Percentiles rank a stretch among this genome's conserved stretches.
phyloP scores from a whole-genome alignment of 768 basidiomycete genomes.

The Phlegmacium glaucopus region DNA sequence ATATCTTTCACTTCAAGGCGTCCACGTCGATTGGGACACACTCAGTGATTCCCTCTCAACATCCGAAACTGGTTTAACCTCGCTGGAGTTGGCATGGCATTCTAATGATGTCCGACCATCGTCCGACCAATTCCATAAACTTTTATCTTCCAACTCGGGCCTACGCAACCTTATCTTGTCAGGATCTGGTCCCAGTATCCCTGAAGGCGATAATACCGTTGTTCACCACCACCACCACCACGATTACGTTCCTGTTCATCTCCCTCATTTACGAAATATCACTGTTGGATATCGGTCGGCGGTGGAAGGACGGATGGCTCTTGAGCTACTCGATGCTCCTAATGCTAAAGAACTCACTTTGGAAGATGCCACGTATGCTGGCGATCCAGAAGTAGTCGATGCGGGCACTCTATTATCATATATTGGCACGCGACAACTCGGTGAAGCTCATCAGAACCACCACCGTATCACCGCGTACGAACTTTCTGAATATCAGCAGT shows the following conservation, averaged over 20 bases:
- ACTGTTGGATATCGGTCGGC: constrained; percentile 43
- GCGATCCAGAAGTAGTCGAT: constrained; percentile 37
- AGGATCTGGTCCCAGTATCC: constrained; percentile 43
- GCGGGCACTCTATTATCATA: constrained; percentile 35
- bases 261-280: constrained; percentile 36
- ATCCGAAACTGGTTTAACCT: constrained; percentile 18
- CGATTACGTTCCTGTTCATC: constrained; percentile 23
- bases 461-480: not conserved
- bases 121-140: constrained; percentile 35
- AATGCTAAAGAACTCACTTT: constrained; percentile 34
- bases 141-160: constrained; percentile 38
- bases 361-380: constrained; percentile 43
- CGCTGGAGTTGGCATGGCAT: constrained; percentile 51
- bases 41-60: constrained; percentile 31
- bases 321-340: constrained; percentile 40
- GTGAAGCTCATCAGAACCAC: not conserved
- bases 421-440: constrained; percentile 27
- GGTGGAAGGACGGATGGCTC: constrained; percentile 33
- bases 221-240: constrained; percentile 12
- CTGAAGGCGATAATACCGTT: constrained; percentile 15
- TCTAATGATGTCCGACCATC: constrained; percentile 53
- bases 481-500: not conserved
- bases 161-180: constrained; percentile 43
- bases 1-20: constrained; percentile 50
- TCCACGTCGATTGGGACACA: constrained; percentile 52